Evolutionary conservation across 139 green algal genomes (phyloP).

Genomic region (Volvox africanus): DNA sequence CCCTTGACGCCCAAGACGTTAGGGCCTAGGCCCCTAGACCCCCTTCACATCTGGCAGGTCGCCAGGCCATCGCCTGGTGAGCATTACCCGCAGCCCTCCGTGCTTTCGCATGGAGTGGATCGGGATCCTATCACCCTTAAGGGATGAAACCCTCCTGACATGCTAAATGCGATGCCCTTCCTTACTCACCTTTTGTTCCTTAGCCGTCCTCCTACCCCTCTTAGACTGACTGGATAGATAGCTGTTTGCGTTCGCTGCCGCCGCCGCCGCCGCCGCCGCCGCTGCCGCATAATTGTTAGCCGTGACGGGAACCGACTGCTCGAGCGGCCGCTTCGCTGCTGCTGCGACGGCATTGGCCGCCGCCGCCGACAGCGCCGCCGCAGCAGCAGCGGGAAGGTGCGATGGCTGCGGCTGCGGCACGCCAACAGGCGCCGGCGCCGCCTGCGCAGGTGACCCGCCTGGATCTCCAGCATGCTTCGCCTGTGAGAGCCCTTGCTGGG

Average conservation of each 20-base stretch:
- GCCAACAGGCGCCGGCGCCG: background rate
- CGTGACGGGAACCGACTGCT: background rate
- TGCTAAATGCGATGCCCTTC: no score
- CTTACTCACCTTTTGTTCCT: conserved; percentile 61
- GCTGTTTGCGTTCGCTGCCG: background rate
- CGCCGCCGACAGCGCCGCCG: conserved; percentile 42
- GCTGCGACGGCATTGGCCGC: conserved; percentile 12
- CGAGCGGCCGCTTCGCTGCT: conserved; percentile 13
- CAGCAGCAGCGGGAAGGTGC: conserved; percentile 19
- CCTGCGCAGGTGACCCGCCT: background rate
- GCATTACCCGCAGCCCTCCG: no score
- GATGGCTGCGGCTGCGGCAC: background rate
- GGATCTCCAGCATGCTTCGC: no score
- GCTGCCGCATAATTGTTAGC: background rate
- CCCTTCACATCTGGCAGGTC: no score
- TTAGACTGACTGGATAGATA: conserved; percentile 40
- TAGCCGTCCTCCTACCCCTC: conserved; percentile 48
- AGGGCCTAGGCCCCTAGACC: no score
- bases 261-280: conserved; percentile 13
- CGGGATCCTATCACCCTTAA: no score
- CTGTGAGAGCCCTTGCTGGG: background rate
- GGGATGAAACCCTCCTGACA: no score
- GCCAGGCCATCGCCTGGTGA: no score
- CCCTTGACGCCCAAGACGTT: no score
- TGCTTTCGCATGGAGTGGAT: no score